phyloP scores from a whole-genome alignment of 176 grass and related monocot genomes.

The Saccharum spontaneum region DNA sequence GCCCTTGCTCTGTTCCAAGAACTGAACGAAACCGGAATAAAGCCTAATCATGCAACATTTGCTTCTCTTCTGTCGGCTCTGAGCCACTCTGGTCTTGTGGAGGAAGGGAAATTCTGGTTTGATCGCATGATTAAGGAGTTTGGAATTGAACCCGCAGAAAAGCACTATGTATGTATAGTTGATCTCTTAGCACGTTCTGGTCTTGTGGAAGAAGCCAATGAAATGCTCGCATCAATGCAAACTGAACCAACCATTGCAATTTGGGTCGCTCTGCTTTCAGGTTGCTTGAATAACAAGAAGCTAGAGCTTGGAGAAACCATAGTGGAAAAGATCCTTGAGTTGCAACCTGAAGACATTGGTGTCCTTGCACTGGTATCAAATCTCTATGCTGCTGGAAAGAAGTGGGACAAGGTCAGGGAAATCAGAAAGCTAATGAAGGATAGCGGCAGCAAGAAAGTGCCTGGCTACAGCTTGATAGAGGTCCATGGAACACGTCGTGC shows the following conservation, averaged over 20 bases:
- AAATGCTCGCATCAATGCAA: constrained; percentile 42
- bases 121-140: constrained; percentile 41
- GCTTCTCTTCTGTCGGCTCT: constrained; percentile 72
- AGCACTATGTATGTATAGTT: constrained; percentile 60
- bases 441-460: constrained; percentile 48
- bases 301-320: constrained; percentile 54
- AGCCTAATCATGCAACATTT: constrained; percentile 57
- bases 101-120: constrained; percentile 63
- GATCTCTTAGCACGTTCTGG: constrained; percentile 72
- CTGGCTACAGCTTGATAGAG: constrained; percentile 57
- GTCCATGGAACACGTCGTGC: constrained; percentile 22
- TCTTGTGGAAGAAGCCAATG: constrained; percentile 58
- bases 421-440: constrained; percentile 61
- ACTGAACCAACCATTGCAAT: constrained; percentile 43
- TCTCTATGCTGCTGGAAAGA: constrained; percentile 50
- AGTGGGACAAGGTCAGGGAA: constrained; percentile 59
- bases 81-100: constrained; percentile 62
- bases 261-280: constrained; percentile 60
- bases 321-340: constrained; percentile 51
- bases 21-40: constrained; percentile 35
- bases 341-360: constrained; percentile 44
- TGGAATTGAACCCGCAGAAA: constrained; percentile 46
- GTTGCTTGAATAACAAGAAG: constrained; percentile 66
- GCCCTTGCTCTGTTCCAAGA: constrained; percentile 50
- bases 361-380: constrained; percentile 61